Percentiles rank a stretch among this genome's conserved stretches.
Evolutionary conservation across 805 yeast genomes (phyloP).

Genomic region (Yamadazyma takamatsuzukensis): DNA sequence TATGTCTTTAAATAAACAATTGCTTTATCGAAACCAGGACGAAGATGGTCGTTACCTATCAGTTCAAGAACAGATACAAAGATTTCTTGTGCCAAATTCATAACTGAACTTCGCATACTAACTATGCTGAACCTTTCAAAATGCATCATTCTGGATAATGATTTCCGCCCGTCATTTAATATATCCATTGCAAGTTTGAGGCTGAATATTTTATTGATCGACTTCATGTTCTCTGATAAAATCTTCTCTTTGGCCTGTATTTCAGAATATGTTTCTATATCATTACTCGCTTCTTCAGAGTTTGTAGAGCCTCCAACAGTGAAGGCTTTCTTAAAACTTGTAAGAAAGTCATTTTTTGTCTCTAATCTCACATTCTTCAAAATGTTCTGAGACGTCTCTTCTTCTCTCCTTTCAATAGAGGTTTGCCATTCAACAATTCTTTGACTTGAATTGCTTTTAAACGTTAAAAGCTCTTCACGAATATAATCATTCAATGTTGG

Average conservation of each 20-base stretch:
- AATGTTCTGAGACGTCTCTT: conserved; percentile 44
- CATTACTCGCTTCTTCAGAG: conserved; percentile 15
- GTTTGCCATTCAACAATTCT: conserved; percentile 31
- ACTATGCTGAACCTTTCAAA: conserved; percentile 33
- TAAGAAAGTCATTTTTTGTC: conserved; percentile 54
- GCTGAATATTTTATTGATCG: conserved; percentile 72
- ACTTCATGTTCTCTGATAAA: conserved; percentile 68
- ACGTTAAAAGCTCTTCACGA: conserved; percentile 30
- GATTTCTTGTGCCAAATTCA: conserved; percentile 50
- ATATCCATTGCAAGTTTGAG: conserved; percentile 74
- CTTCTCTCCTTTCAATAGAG: conserved; percentile 40
- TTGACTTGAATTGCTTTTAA: conserved; percentile 22
- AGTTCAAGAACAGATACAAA: conserved; percentile 63
- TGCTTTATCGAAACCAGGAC: conserved; percentile 82
- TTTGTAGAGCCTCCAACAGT: conserved; percentile 28
- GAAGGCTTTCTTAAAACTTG: conserved; percentile 64
- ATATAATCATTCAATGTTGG: conserved; percentile 37
- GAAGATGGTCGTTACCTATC: conserved; percentile 72
- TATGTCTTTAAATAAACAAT: conserved; percentile 64
- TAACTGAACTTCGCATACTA: conserved; percentile 28
- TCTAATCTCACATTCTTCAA: conserved; percentile 48
- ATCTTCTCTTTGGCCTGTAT: conserved; percentile 80
- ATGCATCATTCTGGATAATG: conserved; percentile 54
- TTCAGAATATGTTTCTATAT: conserved; percentile 49
- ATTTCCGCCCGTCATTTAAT: conserved; percentile 62